A percentile compares a stretch with the other conserved stretches of the same genome.
phyloP scores from a whole-genome alignment of 2,329 filamentous ascomycete species.

The Eutypella sp. region DNA sequence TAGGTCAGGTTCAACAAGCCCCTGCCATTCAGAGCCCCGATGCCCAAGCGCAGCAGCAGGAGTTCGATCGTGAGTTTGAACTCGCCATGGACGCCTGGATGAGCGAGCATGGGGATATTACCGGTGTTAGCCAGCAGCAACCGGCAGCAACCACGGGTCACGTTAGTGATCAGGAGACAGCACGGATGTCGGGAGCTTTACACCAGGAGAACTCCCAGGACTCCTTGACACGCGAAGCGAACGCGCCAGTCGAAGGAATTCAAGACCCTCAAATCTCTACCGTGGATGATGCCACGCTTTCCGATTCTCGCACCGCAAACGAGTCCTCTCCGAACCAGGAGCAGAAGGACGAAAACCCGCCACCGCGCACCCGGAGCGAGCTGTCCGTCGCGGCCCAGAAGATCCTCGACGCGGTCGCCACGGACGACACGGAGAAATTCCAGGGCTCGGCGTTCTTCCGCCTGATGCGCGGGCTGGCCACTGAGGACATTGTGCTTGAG shows the following conservation, averaged over 20 bases:
- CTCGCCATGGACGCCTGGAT: slow-evolving; percentile 18
- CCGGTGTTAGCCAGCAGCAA: neutral
- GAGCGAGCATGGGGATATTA: slow-evolving; percentile 6
- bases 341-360: too few species aligned
- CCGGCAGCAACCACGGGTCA: neutral
- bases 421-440: slow-evolving; percentile 70
- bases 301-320: too few species aligned
- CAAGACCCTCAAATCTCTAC: too few species aligned
- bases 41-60: slow-evolving; percentile 1
- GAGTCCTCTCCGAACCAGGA: too few species aligned
- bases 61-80: slow-evolving; percentile 11
- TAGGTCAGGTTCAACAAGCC: neutral
- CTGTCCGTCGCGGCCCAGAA: slow-evolving; percentile 67
- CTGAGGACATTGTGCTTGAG: slow-evolving; percentile 66
- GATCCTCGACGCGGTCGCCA: slow-evolving; percentile 62
- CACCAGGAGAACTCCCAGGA: too few species aligned
- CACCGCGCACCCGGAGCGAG: too few species aligned
- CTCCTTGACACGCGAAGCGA: too few species aligned
- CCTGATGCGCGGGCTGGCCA: slow-evolving; percentile 71
- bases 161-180: neutral
- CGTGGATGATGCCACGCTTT: too few species aligned
- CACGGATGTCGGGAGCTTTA: too few species aligned
- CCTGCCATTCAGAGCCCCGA: too few species aligned
- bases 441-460: slow-evolving; percentile 70
- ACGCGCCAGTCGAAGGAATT: too few species aligned